phyloP scores from a whole-genome alignment of 805 yeast genomes.

The Blastobotrys peoriensis region DNA sequence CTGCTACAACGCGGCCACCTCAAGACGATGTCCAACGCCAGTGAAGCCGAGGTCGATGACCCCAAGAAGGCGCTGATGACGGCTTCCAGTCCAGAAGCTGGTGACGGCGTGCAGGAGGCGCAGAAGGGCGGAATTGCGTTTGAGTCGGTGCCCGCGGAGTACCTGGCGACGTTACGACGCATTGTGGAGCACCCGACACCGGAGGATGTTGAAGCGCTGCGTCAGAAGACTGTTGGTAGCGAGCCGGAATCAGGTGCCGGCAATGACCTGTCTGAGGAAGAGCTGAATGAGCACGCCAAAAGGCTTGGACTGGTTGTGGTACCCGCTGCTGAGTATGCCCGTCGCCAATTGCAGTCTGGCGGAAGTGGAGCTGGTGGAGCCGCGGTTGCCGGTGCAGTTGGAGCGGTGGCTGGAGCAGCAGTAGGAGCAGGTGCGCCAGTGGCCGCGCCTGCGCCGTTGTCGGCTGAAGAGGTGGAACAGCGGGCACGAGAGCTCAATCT shows the following conservation, averaged over 20 bases:
- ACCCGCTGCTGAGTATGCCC: conserved; percentile 27
- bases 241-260: conserved; percentile 1
- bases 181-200: conserved; percentile 28
- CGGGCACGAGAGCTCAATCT: conserved; percentile 20
- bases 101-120: background rate
- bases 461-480: conserved; percentile 13
- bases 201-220: conserved; percentile 24
- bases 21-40: conserved; percentile 1
- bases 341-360: background rate
- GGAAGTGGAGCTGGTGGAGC: background rate
- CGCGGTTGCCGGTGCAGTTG: background rate
- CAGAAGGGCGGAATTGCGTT: conserved; percentile 15
- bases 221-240: conserved; percentile 21
- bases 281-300: conserved; percentile 15
- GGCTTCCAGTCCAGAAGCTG: background rate
- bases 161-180: conserved; percentile 25
- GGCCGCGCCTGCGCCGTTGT: background rate
- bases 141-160: conserved; percentile 27
- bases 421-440: background rate
- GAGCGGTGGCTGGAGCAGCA: background rate
- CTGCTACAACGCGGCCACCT: conserved; percentile 25
- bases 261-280: conserved; percentile 8
- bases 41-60: conserved; percentile 3
- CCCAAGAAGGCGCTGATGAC: background rate
- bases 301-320: conserved; percentile 25